Percentiles rank a stretch among this genome's conserved stretches.
These are phyloP conservation scores for Erucastrum elatum DNA, from an alignment of 345 rosid genomes.

Conservation along the genomic window DNA sequence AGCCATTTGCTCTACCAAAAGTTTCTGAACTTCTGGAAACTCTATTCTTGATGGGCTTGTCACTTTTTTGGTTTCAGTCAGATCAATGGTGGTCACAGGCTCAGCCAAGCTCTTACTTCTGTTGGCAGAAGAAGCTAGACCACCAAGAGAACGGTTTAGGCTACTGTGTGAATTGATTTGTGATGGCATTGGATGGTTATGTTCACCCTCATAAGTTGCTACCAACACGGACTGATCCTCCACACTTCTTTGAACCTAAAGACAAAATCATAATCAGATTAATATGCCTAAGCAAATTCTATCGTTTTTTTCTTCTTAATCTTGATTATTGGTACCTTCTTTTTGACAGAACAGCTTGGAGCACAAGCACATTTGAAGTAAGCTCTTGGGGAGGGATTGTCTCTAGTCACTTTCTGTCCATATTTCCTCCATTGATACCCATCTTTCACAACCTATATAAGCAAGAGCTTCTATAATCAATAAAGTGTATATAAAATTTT, in stretches of 20 bases:
- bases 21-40: slow-evolving; percentile 59
- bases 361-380: slow-evolving; percentile 98
- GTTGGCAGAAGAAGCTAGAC: slow-evolving; percentile 46
- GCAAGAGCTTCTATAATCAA: slow-evolving; percentile 10
- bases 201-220: slow-evolving; percentile 97
- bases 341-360: slow-evolving; percentile 92
- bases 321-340: slow-evolving; percentile 58
- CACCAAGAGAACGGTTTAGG: slow-evolving; percentile 46
- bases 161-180: slow-evolving; percentile 58
- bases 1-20: slow-evolving; percentile 96
- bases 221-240: slow-evolving; percentile 87
- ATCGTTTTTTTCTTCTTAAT: background rate
- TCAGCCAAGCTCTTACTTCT: slow-evolving; percentile 47
- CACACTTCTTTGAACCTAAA: slow-evolving; percentile 89
- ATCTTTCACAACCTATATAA: slow-evolving; percentile 82
- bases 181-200: slow-evolving; percentile 81
- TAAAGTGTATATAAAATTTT: background rate
- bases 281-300: background rate
- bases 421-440: slow-evolving; percentile 99
- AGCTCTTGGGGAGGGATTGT: slow-evolving; percentile 97
- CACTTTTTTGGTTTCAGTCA: slow-evolving; percentile 30
- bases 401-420: slow-evolving; percentile 99
- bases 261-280: slow-evolving; percentile 16
- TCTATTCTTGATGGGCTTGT: slow-evolving; percentile 47
- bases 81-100: slow-evolving; percentile 41